Conservation (phyloP, 202 grass and related monocot genomes). For the Elaeis oleifera region DNA sequence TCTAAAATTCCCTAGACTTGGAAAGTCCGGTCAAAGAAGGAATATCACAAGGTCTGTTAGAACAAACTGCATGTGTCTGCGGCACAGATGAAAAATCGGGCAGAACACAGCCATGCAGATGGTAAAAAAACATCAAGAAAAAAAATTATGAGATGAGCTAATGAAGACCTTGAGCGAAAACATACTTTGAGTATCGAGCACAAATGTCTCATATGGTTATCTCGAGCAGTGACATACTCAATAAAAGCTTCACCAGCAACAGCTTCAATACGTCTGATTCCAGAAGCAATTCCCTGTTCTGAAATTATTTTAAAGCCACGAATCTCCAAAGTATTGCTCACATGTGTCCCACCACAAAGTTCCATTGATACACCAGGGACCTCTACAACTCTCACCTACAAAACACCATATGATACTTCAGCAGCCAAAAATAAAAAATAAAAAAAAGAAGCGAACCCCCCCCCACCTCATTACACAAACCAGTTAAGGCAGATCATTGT, state of each 20-base stretch:
- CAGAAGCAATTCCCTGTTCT: slow-evolving; percentile 96
- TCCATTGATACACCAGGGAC: slow-evolving; percentile 96
- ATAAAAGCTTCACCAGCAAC: slow-evolving; percentile 93
- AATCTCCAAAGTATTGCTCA: slow-evolving; percentile 77
- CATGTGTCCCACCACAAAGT: slow-evolving; percentile 92
- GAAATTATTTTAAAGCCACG: slow-evolving; percentile 95
- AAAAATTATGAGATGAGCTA: no score
- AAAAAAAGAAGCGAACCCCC: not conserved
- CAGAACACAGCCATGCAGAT: no score
- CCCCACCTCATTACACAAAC: not conserved
- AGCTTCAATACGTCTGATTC: slow-evolving; percentile 85
- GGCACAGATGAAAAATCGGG: no score
- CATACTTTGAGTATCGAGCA: slow-evolving; percentile 77
- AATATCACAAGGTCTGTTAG: no score
- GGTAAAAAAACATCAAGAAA: no score
- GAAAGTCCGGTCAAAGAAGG: no score
- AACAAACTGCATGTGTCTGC: no score
- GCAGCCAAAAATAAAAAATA: slow-evolving; percentile 6
- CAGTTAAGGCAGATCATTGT: no score
- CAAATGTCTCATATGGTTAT: slow-evolving; percentile 75
- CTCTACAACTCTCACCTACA: slow-evolving; percentile 88
- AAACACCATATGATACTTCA: not conserved
- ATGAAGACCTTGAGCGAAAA: not conserved
- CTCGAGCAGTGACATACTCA: slow-evolving; percentile 75
- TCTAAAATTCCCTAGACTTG: no score